A percentile compares a stretch with the other conserved stretches of the same genome.
These are phyloP conservation scores for Globisporangium spiculum DNA, from an alignment of 352 stramenopile genomes.

Conservation along the genomic window DNA sequence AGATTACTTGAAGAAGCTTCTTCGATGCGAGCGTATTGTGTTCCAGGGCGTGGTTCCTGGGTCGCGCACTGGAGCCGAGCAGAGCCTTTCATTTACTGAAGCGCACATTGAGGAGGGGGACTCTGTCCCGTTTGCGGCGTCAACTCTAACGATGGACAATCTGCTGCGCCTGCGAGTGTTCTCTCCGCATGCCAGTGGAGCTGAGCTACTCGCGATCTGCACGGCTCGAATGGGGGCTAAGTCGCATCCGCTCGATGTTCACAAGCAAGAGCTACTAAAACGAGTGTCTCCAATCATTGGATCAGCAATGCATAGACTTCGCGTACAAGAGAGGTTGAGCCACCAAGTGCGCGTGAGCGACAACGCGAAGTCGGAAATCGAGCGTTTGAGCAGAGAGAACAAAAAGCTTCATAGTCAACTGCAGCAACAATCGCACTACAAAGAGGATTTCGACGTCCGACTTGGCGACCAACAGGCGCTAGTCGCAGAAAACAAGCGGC, in stretches of 20 bases:
- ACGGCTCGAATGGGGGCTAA: conserved; percentile 4
- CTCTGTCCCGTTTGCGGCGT: neutral
- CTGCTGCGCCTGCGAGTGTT: conserved; percentile 16
- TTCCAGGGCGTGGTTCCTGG: neutral
- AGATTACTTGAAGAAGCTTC: conserved; percentile 13
- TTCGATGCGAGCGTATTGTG: conserved; percentile 7
- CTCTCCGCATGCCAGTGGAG: neutral
- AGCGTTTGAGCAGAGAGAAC: conserved; percentile 1
- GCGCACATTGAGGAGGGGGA: neutral
- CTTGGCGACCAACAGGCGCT: conserved; percentile 1
- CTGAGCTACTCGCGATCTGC: conserved; percentile 7
- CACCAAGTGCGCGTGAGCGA: neutral
- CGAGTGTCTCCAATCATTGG: conserved; percentile 5
- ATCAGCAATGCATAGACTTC: conserved; percentile 8
- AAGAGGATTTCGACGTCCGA: conserved; percentile 3
- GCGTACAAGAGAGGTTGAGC: neutral
- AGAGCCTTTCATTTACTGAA: neutral
- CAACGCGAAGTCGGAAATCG: conserved; percentile 2
- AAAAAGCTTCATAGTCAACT: conserved; percentile 3
- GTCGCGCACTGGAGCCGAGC: neutral
- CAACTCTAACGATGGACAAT: conserved; percentile 17
- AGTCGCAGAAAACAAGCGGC: conserved; percentile 3
- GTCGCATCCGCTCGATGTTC: neutral
- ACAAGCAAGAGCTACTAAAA: conserved; percentile 15
- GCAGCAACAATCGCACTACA: conserved; percentile 7